phyloP scores from a whole-genome alignment of 148 eudicot genomes.

The Persicaria maculosa region DNA sequence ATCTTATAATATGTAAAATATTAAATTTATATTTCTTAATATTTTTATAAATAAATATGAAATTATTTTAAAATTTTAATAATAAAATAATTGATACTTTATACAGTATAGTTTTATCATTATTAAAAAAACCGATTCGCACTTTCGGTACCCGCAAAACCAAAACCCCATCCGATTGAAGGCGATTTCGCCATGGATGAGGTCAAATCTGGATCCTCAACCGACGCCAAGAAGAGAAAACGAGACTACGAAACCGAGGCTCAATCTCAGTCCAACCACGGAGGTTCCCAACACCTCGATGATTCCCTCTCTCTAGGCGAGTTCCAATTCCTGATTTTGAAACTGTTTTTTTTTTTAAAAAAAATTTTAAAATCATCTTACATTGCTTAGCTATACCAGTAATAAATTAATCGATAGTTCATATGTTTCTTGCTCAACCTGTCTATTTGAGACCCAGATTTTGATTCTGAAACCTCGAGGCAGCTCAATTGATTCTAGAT shows the following conservation, averaged over 20 bases:
- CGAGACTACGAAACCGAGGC: constrained; percentile 6
- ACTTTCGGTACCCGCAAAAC: neutral
- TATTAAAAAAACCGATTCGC: neutral
- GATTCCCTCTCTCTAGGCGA: neutral
- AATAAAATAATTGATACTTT: too few relatives aligned
- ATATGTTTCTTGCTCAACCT: neutral
- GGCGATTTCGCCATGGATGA: constrained; percentile 1
- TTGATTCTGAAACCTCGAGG: neutral
- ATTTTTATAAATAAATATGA: too few relatives aligned
- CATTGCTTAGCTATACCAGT: neutral
- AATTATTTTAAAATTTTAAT: too few relatives aligned
- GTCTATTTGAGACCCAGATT: neutral
- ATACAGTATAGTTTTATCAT: too few relatives aligned
- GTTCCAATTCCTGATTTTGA: constrained; percentile 1
- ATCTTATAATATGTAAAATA: too few relatives aligned
- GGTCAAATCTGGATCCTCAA: constrained; percentile 4
- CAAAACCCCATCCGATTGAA: neutral
- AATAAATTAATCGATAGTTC: neutral
- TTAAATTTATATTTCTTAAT: too few relatives aligned
- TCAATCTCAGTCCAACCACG: neutral
- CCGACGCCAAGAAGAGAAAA: constrained; percentile 14
- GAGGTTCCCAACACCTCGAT: neutral
- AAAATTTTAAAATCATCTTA: neutral
- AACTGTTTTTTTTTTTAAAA: too few relatives aligned
- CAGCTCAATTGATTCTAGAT: neutral